Evolutionary conservation across 768 basidiomycete species (phyloP).

Genomic region (Pleurotus djamor): DNA sequence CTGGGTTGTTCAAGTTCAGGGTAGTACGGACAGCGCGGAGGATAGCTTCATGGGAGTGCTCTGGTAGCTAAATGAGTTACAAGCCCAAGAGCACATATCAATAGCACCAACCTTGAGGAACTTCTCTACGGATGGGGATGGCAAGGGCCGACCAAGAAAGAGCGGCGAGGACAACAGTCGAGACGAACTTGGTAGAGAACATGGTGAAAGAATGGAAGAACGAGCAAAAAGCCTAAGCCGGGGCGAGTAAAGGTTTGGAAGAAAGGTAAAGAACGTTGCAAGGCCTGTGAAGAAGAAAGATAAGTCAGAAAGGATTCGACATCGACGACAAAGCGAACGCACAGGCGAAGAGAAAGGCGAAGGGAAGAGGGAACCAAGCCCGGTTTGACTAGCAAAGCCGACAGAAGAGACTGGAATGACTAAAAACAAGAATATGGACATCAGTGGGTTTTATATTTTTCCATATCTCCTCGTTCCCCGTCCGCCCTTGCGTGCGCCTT

Average conservation of each 20-base stretch:
- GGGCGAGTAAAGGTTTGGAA: conserved; percentile 19
- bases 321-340: conserved; percentile 21
- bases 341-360: conserved; percentile 23
- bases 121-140: conserved; percentile 54
- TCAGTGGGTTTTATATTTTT: neutral
- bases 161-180: conserved; percentile 30
- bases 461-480: neutral
- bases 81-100: neutral
- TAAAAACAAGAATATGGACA: neutral
- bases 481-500: neutral
- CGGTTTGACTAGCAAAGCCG: conserved; percentile 46
- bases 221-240: conserved; percentile 15
- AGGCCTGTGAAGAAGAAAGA: conserved; percentile 25
- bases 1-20: conserved; percentile 56
- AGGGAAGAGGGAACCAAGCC: conserved; percentile 42
- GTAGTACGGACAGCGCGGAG: conserved; percentile 47
- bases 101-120: conserved; percentile 53
- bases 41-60: conserved; percentile 65
- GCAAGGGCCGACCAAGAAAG: conserved; percentile 31
- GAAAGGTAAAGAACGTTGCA: conserved; percentile 16
- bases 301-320: neutral
- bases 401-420: conserved; percentile 22
- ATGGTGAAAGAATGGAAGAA: conserved; percentile 20
- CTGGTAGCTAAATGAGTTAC: conserved; percentile 24
- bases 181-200: conserved; percentile 30